Percentiles rank a stretch among this genome's conserved stretches.
These are phyloP conservation scores for Psidium friedrichsthalianum DNA, from an alignment of 345 rosid genomes.

Conservation along the genomic window DNA sequence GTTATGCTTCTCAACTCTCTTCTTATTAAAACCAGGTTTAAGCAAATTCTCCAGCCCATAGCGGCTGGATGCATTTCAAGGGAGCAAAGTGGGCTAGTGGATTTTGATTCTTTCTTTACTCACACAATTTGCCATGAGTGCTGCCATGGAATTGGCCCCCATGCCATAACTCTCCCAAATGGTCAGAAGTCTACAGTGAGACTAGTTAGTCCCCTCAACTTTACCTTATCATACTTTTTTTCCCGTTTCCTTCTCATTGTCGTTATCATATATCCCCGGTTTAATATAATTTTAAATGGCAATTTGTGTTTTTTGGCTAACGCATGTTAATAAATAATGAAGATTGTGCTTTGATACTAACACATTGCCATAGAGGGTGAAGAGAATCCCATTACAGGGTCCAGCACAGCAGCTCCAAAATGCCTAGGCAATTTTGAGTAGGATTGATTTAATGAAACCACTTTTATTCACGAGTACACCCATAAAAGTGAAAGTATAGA, in stretches of 20 bases:
- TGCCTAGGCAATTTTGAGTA: background rate
- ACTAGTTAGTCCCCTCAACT: constrained; percentile 35
- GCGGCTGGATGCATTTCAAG: constrained; percentile 52
- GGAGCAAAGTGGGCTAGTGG: constrained; percentile 70
- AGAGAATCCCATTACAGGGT: background rate
- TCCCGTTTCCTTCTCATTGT: background rate
- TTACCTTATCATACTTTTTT: background rate
- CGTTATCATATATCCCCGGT: background rate
- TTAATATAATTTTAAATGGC: background rate
- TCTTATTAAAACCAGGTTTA: constrained; percentile 42
- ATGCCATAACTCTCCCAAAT: constrained; percentile 76
- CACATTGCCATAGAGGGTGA: background rate
- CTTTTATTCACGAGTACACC: background rate
- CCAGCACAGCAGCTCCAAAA: background rate
- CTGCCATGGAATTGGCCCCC: constrained; percentile 97
- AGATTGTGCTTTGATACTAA: background rate
- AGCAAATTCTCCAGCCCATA: constrained; percentile 77
- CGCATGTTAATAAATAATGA: background rate
- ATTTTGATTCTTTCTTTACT: constrained; percentile 93
- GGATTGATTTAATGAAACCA: background rate
- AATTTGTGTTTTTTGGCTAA: background rate
- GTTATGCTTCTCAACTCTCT: background rate
- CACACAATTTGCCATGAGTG: constrained; percentile 93
- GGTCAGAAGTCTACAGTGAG: constrained; percentile 83
- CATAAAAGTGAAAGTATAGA: background rate